Percentiles rank a stretch among this genome's conserved stretches.
phyloP scores from a whole-genome alignment of 2,329 filamentous ascomycete species.

The Xylaria hypoxylon region DNA sequence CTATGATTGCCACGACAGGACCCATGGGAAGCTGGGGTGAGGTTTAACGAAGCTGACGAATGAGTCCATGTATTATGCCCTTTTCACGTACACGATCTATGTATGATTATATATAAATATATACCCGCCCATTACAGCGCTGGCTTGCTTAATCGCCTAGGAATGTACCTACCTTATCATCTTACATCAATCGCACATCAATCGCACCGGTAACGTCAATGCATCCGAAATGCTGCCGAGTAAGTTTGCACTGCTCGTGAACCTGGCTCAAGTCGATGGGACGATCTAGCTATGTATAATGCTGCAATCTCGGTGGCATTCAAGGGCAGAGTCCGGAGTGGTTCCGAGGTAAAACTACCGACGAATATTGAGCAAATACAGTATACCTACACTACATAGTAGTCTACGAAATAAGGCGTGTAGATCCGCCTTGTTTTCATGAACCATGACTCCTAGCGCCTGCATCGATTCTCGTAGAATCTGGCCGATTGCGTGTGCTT shows the following conservation, averaged over 20 bases:
- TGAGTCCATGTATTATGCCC: conserved; percentile 22
- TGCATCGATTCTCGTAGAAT: conserved; percentile 31
- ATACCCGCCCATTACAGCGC: conserved; percentile 17
- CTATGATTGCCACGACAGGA: conserved; percentile 73
- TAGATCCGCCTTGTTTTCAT: conserved; percentile 36
- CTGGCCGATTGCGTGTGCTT: neutral
- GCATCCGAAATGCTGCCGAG: conserved; percentile 34
- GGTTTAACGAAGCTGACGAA: conserved; percentile 58
- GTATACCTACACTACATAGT: neutral
- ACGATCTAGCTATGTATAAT: neutral
- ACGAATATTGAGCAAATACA: conserved; percentile 3
- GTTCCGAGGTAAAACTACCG: conserved; percentile 39
- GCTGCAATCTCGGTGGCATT: conserved; percentile 33
- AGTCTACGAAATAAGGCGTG: conserved; percentile 25
- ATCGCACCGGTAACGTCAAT: conserved; percentile 16
- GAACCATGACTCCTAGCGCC: conserved; percentile 22
- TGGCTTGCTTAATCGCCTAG: conserved; percentile 20
- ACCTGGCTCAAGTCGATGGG: neutral
- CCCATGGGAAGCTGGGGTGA: conserved; percentile 85
- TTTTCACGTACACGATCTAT: conserved; percentile 28
- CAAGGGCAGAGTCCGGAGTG: conserved; percentile 30
- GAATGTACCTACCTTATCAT: conserved; percentile 20
- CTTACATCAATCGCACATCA: conserved; percentile 15
- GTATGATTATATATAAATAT: conserved; percentile 39
- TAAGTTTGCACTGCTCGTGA: neutral